Evolutionary conservation across 345 rosid genomes (phyloP).

Genomic region (Limnanthes douglasii): DNA sequence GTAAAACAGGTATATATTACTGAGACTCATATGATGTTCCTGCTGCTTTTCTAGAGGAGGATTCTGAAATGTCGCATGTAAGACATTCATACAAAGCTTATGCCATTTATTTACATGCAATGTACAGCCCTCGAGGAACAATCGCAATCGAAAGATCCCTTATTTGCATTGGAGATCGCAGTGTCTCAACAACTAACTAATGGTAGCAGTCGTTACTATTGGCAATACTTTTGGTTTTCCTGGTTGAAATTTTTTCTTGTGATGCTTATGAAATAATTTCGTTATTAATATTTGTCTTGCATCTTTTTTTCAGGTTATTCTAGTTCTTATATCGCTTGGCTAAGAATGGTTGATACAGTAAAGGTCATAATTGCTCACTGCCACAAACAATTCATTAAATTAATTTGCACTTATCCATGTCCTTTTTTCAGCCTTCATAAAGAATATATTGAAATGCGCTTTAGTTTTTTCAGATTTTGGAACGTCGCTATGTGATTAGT

Average conservation of each 20-base stretch:
- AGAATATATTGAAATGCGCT: too few relatives aligned
- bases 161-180: slow-evolving; percentile 31
- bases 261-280: not conserved
- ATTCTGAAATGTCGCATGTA: too few relatives aligned
- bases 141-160: slow-evolving; percentile 24
- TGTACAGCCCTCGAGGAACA: slow-evolving; percentile 35
- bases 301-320: slow-evolving; percentile 17
- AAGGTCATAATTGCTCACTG: slow-evolving; percentile 25
- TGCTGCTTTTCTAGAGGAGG: too few relatives aligned
- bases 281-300: not conserved
- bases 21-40: too few relatives aligned
- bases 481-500: too few relatives aligned
- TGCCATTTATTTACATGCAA: slow-evolving; percentile 6
- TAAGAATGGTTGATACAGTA: slow-evolving; percentile 47
- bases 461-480: too few relatives aligned
- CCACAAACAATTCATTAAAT: too few relatives aligned
- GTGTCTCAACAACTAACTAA: slow-evolving; percentile 12
- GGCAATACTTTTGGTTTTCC: not conserved
- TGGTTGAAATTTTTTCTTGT: not conserved
- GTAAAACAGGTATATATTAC: too few relatives aligned
- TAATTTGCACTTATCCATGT: too few relatives aligned
- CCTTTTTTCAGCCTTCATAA: too few relatives aligned
- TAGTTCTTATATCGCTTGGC: slow-evolving; percentile 24
- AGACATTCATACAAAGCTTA: not conserved
- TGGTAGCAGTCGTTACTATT: slow-evolving; percentile 13